Evolutionary conservation across 768 basidiomycete species (phyloP).

Genomic region (Tricholomella constricta): DNA sequence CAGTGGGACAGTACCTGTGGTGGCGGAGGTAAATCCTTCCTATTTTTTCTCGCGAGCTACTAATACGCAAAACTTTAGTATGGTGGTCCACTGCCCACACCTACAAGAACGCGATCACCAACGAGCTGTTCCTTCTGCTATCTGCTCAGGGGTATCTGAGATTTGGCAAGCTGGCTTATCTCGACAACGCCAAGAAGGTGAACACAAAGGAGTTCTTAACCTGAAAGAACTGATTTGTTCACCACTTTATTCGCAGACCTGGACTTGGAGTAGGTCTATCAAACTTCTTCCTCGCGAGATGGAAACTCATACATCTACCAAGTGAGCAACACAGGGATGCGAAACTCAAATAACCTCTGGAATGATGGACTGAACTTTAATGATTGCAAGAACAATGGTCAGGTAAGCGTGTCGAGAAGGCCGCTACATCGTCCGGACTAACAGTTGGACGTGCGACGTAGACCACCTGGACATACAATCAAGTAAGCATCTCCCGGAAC

Average conservation of each 20-base stretch:
- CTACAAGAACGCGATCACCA: slow-evolving; percentile 66
- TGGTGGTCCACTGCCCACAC: slow-evolving; percentile 59
- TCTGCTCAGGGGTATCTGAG: slow-evolving; percentile 51
- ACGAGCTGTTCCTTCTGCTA: slow-evolving; percentile 53
- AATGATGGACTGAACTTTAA: slow-evolving; percentile 44
- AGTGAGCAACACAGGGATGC: slow-evolving; percentile 48
- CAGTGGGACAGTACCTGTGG: slow-evolving; percentile 54
- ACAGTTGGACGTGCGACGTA: slow-evolving; percentile 11
- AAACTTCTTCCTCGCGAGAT: neutral
- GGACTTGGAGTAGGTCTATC: slow-evolving; percentile 37
- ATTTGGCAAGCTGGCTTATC: slow-evolving; percentile 38
- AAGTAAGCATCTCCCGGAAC: slow-evolving; percentile 30
- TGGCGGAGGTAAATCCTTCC: slow-evolving; percentile 44
- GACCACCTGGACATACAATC: slow-evolving; percentile 65
- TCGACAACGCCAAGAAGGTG: slow-evolving; percentile 51
- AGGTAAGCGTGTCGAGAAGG: slow-evolving; percentile 25
- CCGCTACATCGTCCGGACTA: neutral
- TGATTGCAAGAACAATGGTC: slow-evolving; percentile 45
- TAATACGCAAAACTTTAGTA: slow-evolving; percentile 33
- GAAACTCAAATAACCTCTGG: slow-evolving; percentile 45
- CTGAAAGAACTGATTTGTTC: neutral
- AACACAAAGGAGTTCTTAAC: neutral
- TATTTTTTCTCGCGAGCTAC: neutral
- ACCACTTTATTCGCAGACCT: slow-evolving; percentile 23
- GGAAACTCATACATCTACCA: neutral